These are phyloP conservation scores for Onygenales sp. DNA, from an alignment of 2,329 filamentous ascomycete species.

Conservation along the genomic window DNA sequence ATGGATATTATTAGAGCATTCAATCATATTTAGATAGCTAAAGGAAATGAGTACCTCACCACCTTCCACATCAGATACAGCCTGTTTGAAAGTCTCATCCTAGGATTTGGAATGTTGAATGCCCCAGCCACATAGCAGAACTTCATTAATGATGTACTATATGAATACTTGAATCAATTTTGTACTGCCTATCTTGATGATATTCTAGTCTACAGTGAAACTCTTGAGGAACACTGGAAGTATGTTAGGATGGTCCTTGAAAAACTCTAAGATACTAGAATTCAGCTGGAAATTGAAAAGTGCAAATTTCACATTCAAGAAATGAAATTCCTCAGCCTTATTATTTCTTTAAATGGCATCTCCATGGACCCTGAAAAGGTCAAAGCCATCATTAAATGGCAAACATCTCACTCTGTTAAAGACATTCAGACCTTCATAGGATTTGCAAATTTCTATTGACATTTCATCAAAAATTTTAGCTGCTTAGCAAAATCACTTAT, in stretches of 20 bases:
- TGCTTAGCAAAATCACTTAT: no score
- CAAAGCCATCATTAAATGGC: neutral
- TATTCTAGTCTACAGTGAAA: no score
- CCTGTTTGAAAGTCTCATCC: no score
- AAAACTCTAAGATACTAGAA: neutral
- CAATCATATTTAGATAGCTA: slow-evolving; percentile 16
- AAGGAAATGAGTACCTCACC: neutral
- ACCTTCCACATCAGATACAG: no score
- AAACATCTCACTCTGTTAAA: neutral
- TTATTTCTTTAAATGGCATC: neutral
- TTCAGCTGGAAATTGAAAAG: neutral
- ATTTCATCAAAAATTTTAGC: neutral
- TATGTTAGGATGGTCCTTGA: neutral
- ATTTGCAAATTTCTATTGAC: no score
- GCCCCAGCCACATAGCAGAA: slow-evolving; percentile 13
- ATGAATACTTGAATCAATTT: slow-evolving; percentile 10
- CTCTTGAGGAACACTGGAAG: neutral
- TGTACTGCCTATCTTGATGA: no score
- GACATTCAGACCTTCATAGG: neutral
- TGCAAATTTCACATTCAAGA: neutral
- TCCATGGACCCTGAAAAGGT: neutral
- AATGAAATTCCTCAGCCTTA: neutral
- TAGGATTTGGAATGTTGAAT: slow-evolving; percentile 6
- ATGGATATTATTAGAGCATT: slow-evolving; percentile 18
- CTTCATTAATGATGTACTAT: slow-evolving; percentile 17